Percentiles rank a stretch among this genome's conserved stretches.
Evolutionary conservation across 2,329 filamentous ascomycete species (phyloP).

Genomic region (Tolypocladium album): DNA sequence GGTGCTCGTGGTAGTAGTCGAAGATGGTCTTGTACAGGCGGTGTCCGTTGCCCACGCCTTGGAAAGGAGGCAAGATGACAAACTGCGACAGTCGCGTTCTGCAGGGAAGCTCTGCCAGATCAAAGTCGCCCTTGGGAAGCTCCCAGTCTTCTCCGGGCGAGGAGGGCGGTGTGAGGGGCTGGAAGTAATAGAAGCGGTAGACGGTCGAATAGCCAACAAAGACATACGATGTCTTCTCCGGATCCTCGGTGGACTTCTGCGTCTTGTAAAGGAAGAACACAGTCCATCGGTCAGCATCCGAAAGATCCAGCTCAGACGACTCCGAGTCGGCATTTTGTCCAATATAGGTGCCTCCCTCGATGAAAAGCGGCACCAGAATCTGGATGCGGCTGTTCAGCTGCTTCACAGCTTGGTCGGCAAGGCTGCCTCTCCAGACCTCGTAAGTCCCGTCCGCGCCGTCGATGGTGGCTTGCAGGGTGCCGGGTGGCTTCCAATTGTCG

Average conservation of each 20-base stretch:
- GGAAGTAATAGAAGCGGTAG: constrained; percentile 71
- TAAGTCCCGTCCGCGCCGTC: constrained; percentile 52
- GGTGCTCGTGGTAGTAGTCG: constrained; percentile 51
- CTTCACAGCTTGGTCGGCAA: constrained; percentile 59
- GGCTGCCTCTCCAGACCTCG: constrained; percentile 74
- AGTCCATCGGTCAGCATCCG: constrained; percentile 76
- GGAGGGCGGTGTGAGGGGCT: constrained; percentile 32
- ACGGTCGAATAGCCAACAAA: constrained; percentile 87
- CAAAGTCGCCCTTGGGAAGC: constrained; percentile 31
- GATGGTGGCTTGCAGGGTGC: constrained; percentile 57
- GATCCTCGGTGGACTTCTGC: constrained; percentile 28
- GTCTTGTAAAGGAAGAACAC: constrained; percentile 79
- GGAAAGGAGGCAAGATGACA: constrained; percentile 78
- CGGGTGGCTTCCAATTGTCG: constrained; percentile 58
- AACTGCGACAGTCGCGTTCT: constrained; percentile 89
- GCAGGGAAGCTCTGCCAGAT: constrained; percentile 54
- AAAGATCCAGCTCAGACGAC: constrained; percentile 55
- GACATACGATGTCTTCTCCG: constrained; percentile 52
- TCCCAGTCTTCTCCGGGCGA: constrained; percentile 31
- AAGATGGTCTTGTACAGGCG: constrained; percentile 77
- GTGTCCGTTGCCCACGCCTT: constrained; percentile 67
- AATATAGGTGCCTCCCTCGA: constrained; percentile 82
- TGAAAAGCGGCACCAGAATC: constrained; percentile 74
- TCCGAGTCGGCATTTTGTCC: constrained; percentile 31
- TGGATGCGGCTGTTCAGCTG: constrained; percentile 71